phyloP scores from a whole-genome alignment of 257 asterid species.

The Solanum habrochaites region DNA sequence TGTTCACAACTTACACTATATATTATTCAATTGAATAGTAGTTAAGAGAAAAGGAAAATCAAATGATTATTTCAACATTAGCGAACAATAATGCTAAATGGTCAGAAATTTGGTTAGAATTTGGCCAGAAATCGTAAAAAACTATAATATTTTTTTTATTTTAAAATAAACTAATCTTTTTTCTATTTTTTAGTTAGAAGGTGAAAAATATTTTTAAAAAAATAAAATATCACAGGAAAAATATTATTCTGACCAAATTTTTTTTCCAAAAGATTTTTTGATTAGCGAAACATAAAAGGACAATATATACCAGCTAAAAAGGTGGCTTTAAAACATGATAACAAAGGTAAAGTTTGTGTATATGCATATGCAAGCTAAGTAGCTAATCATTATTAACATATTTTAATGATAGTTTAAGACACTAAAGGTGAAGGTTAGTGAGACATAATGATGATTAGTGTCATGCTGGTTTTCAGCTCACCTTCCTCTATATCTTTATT shows the following conservation, averaged over 20 bases:
- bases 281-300: neutral
- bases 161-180: no score
- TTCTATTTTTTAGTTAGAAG: no score
- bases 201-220: no score
- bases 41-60: neutral
- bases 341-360: neutral
- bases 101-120: no score
- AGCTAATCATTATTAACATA: slow-evolving; percentile 2
- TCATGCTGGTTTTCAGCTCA: neutral
- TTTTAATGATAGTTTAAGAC: neutral
- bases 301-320: slow-evolving; percentile 31
- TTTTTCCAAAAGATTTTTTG: neutral
- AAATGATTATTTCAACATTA: slow-evolving; percentile 8
- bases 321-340: slow-evolving; percentile 22
- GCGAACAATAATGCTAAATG: fast-evolving
- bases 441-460: neutral
- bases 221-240: no score
- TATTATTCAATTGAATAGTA: neutral
- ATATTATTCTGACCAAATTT: no score
- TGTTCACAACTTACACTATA: neutral
- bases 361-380: slow-evolving; percentile 11
- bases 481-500: neutral
- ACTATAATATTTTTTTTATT: no score
- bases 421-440: neutral
- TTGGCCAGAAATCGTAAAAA: no score